Base-by-base conservation (phyloP, 1,284 basidiomycete genomes). In the Inonotus obliquus region DNA sequence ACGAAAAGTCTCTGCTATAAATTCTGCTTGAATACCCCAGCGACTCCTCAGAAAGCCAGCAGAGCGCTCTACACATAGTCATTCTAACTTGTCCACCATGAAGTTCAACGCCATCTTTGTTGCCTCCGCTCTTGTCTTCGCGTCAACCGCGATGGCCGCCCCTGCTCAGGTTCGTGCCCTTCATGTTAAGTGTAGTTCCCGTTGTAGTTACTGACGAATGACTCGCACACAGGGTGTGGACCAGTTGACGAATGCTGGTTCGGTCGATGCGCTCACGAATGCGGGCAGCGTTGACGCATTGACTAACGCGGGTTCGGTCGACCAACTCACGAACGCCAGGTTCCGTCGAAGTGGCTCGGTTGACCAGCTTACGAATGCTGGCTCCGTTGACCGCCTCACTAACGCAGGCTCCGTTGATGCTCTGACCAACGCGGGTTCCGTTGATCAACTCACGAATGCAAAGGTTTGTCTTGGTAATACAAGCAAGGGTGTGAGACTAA, bases 51-150 rank as follows among this genome's bases (percentile, higher is more conserved):
- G 48, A 49, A 49, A 49, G 48, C 23, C 48, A 44, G 14, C 23
- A 29, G 48, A 21, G 48, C 48, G 19, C 25, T 13, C 48, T 49
- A 23, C 48, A 25, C 17, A 27, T 13, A 1, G 7, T 49, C 3
- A 25, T 14, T 49, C 19, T 25, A 25, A 13, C 48, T 49, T 49
- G 17, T 44, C 19, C 41, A 49, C 48, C 13, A 49, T 49, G 48
- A 49, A 49, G 48, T 49, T 49, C 48, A 49, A 25, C 48, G 48
- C 41, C n/a, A 44, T 49, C 48, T 49, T 49, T 17, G 48, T 49
- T 14, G 48, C 25, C 23, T 49, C 48, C n/a, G 48, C 48, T 21
- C 5, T 49, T 21, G 5, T 49, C n/a, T 21, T 49, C 48, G 48
- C 48, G 13, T n/a, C 48, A 29, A 49, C 48, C 19, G 25, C 48